Evolutionary conservation across 768 basidiomycete genomes (phyloP), one percentile per base, ranked within the genome.

Genomic region (Suillus variegatus): DNA sequence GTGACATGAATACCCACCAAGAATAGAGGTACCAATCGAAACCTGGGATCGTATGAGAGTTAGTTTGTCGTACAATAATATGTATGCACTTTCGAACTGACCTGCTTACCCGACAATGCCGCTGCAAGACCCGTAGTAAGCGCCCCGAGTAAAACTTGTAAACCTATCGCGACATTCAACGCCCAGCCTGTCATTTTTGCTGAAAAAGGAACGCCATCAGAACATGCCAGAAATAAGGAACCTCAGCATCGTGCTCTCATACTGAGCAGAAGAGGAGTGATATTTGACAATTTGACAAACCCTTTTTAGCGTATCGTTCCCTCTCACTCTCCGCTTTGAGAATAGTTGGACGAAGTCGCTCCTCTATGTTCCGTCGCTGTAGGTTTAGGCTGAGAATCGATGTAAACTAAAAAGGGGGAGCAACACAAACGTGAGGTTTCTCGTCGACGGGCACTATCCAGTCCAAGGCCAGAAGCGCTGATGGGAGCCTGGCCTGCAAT

Each of bases 71-170:
- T 28, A 41, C 13, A 43, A 43, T 28, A 6, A 43, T 18, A 25
- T 60, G 18, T 16, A 60, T 2, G 10, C 22, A 36, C 51, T 41
- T 41, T 38, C 13, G 49, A 16, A 73, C 80, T 61, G 56, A 81
- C 86, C 78, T 82, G 78, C 12, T 67, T 77, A 10, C 80, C 82
- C 16, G 67, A 72, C 40, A 60, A 43, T 12, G 77, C 80, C 7
- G 87, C 86, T 0, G 88, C 81, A n/a, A 91, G 67, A 0, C 86
- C 90, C 0, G 90, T 91, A 12, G 88, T 91, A 38, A 92, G 76
- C 2, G 90, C 83, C 8, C 89, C 89, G 32, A 91, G 75, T 0
- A 88, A 46, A 5, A 91, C 85, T 70, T 91, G 90, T 44, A 89
- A 62, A 22, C 81, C 82, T 52, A 90, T 91, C 1, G 89, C 88